Evolutionary conservation across 1,284 basidiomycete genomes (phyloP).

Genomic region (Apiotrichum akiyoshidainum): DNA sequence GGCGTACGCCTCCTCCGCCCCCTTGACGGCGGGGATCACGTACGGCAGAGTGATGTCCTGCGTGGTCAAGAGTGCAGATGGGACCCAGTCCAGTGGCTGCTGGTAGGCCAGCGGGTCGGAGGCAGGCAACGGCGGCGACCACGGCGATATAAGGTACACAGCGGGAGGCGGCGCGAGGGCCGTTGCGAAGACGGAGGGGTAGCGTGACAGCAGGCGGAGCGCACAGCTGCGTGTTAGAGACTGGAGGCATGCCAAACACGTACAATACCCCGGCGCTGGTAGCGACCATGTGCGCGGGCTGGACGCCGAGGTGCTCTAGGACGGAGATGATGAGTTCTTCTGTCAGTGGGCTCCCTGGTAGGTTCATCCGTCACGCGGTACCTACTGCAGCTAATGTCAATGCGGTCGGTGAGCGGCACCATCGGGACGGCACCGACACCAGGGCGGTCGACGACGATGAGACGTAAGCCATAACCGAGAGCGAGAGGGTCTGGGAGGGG

Average conservation of each 20-base stretch:
- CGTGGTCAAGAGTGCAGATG: constrained; percentile 36
- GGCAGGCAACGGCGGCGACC: constrained; percentile 39
- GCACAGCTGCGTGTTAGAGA: constrained; percentile 31
- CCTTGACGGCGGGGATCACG: constrained; percentile 16
- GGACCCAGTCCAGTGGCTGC: constrained; percentile 45
- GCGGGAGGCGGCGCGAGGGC: constrained; percentile 31
- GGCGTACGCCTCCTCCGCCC: constrained; percentile 11
- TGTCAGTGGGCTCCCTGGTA: not conserved
- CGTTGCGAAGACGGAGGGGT: constrained; percentile 29
- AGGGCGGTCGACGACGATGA: constrained; percentile 46
- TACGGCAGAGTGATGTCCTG: constrained; percentile 33
- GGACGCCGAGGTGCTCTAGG: constrained; percentile 39
- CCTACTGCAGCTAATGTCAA: constrained; percentile 35
- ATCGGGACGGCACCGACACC: constrained; percentile 40
- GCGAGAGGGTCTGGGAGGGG: constrained; percentile 39
- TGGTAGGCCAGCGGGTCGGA: constrained; percentile 39
- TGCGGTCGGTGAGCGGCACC: constrained; percentile 36
- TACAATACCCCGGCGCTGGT: constrained; percentile 46
- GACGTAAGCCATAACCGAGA: constrained; percentile 32
- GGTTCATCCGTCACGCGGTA: constrained; percentile 6
- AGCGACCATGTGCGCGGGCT: constrained; percentile 37
- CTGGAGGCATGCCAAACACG: constrained; percentile 8
- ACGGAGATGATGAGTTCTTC: constrained; percentile 43
- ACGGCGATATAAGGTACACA: constrained; percentile 43
- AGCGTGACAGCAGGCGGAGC: constrained; percentile 35